Evolutionary conservation across 345 rosid genomes (phyloP).

Genomic region (Mangifera indica): DNA sequence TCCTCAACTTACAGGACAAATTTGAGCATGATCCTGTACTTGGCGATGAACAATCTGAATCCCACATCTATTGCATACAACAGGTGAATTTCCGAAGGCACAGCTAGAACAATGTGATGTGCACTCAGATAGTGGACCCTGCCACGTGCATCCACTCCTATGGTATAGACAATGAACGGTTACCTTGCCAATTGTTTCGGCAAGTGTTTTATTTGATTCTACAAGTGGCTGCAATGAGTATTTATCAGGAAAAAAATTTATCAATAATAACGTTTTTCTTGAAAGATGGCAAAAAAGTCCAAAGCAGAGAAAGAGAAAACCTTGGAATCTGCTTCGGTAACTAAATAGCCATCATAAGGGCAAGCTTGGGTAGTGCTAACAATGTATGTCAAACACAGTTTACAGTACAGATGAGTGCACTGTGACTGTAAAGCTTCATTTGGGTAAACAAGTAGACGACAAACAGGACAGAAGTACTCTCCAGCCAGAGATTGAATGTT

Average conservation of each 20-base stretch:
- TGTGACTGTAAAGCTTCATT: slow-evolving; percentile 79
- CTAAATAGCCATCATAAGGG: slow-evolving; percentile 79
- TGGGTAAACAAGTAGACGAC: slow-evolving; percentile 73
- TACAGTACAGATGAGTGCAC: slow-evolving; percentile 81
- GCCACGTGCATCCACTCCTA: slow-evolving; percentile 88
- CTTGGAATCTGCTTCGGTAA: slow-evolving; percentile 83
- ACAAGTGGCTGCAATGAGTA: slow-evolving; percentile 54
- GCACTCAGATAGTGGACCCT: slow-evolving; percentile 65
- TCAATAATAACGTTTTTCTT: slow-evolving; percentile 9
- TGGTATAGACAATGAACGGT: slow-evolving; percentile 63
- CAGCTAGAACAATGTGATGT: slow-evolving; percentile 70
- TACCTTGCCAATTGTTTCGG: slow-evolving; percentile 64
- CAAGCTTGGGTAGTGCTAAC: slow-evolving; percentile 70
- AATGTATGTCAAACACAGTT: slow-evolving; percentile 60
- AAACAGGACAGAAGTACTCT: slow-evolving; percentile 80
- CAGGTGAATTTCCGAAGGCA: slow-evolving; percentile 68
- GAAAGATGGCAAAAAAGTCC: not conserved
- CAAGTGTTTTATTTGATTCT: slow-evolving; percentile 60
- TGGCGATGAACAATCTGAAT: slow-evolving; percentile 60
- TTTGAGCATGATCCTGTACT: slow-evolving; percentile 74
- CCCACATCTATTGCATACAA: slow-evolving; percentile 67
- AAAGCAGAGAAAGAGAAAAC: slow-evolving; percentile 27
- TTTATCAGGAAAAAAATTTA: not conserved
- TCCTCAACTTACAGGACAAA: slow-evolving; percentile 64
- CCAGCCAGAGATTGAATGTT: slow-evolving; percentile 71